Conservation (phyloP, 192 early-diverging fungal genomes). For the Backusella tuberculispora region DNA sequence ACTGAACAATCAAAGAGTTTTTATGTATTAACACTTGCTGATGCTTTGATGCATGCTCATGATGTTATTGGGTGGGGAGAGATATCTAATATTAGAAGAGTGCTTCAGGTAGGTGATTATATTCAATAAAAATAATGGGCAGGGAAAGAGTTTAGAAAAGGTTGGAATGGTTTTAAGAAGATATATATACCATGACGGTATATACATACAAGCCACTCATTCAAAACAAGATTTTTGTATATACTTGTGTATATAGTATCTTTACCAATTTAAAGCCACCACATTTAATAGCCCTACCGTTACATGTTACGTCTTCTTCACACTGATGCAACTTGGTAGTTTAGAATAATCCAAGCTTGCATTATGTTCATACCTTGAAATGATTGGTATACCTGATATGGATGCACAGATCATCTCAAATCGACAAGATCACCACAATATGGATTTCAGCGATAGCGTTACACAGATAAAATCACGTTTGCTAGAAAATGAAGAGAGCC, state of each 20-base stretch:
- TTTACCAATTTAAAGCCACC: conserved; percentile 32
- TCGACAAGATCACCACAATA: neutral
- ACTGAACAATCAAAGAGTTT: neutral
- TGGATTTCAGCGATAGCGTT: neutral
- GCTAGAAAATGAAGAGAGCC: neutral
- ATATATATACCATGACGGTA: too few relatives aligned
- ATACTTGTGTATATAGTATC: neutral
- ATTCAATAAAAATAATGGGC: neutral
- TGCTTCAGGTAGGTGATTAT: neutral
- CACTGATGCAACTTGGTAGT: conserved; percentile 60
- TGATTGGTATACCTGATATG: conserved; percentile 45
- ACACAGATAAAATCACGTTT: neutral
- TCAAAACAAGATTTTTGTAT: neutral
- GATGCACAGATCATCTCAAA: conserved; percentile 6
- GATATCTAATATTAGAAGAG: neutral
- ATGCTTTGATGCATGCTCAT: conserved; percentile 12
- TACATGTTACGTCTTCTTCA: conserved; percentile 61
- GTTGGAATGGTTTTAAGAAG: too few relatives aligned
- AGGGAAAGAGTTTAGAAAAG: neutral
- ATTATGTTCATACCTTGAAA: conserved; percentile 58
- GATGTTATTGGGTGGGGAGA: conserved; percentile 15
- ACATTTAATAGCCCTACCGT: conserved; percentile 74
- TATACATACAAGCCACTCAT: neutral
- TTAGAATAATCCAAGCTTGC: conserved; percentile 72
- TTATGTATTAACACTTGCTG: neutral